Base-by-base conservation (phyloP, 441 rosid species). In the Croton laevigatus region DNA sequence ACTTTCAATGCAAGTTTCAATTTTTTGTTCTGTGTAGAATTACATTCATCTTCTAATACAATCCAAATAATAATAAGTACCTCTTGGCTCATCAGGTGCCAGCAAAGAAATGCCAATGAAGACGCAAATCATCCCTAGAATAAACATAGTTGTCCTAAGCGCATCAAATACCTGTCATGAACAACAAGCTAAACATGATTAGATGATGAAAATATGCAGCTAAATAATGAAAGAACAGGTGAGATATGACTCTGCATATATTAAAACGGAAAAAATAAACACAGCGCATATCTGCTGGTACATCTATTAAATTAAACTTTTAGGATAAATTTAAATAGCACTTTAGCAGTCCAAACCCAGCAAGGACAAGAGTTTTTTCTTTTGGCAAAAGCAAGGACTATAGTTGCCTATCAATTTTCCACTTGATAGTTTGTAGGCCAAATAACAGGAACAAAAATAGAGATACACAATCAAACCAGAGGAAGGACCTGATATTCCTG, bases 11-110 rank as follows among this genome's bases (percentile, higher is more conserved):
- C 23, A 67, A 67, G 63, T 42, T 72, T 59, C 45, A 42, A 37
- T 11, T 9, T 9, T 68, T 68, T 27, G 12, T 14, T 17, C 10
- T 63, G 16, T 17, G 2, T 69, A 13, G 49, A n/a, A 55, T 32
- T 40, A 42, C 42, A 70, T 14, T 27, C 32, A 27, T 27, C 32
- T 64, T 44, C 37, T 44, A 42, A 19, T 19, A n/a, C 23, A 72
- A 17, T 27, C 17, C 65, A 34, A 14, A 68, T 20, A 45, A 68
- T 20, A 45, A 34, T 49, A 61, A 16, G 4, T 78, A 87, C 94
- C 94, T 92, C 85, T 89, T 22, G 88, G 73, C 76, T 94, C 99
- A 75, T 94, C 99, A 42, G 99, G 99, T 76, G 99, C 99, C 74
- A 94, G 83, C 75, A 94, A 80, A 34, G 94, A 87, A 71, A 94